Evolutionary conservation across 768 basidiomycete species (phyloP), one percentile per base, ranked within the genome.

Genomic region (Lactarius sp.): DNA sequence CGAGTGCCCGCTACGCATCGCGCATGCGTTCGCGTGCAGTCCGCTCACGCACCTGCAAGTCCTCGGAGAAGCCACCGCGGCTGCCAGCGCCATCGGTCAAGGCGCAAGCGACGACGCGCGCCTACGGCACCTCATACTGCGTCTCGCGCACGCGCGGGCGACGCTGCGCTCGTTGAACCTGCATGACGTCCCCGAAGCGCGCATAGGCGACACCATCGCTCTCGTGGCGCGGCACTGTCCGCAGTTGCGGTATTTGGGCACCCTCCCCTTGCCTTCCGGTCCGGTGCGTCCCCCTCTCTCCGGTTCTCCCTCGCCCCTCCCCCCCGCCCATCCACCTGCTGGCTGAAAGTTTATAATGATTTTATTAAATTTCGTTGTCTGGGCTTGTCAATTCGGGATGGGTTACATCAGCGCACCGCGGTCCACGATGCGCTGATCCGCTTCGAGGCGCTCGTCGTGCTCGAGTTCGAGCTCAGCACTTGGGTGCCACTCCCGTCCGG

Each of bases 31-130:
- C 18, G 60, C 77, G 10, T 62, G 73, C 12, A 72, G 75, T 50
- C 73, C 78, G 1, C 73, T 84, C 63, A 77, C 76, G 0, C 77
- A 82, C 60, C 52, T 85, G 8, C 83, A 82, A 61, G 69, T 82
- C 50, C 56, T 64, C 8, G 64, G 81, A n/a, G 79, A 80, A 34
- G 31, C 70, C 70, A 47, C 66, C 63, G 6, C 70, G 75, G 52
- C 31, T 76, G 14, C 64, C 76, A 57, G 56, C 68, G 0, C 65
- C 51, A 33, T 44, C 44, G 6, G 44, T n/a, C 44, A 6, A 44
- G 44, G 16, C 18, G 3, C 55, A 12, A 31, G 13, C 18, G 71
- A 78, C 65, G 60, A 80, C 34, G 70, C 73, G 16, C 73, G 70
- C 39, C 71, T 81, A 42, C 68, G 63, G 56, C 69, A 70, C 51